These are phyloP conservation scores for Graphium sp. DNA, from an alignment of 2,329 filamentous ascomycete species.

Conservation along the genomic window DNA sequence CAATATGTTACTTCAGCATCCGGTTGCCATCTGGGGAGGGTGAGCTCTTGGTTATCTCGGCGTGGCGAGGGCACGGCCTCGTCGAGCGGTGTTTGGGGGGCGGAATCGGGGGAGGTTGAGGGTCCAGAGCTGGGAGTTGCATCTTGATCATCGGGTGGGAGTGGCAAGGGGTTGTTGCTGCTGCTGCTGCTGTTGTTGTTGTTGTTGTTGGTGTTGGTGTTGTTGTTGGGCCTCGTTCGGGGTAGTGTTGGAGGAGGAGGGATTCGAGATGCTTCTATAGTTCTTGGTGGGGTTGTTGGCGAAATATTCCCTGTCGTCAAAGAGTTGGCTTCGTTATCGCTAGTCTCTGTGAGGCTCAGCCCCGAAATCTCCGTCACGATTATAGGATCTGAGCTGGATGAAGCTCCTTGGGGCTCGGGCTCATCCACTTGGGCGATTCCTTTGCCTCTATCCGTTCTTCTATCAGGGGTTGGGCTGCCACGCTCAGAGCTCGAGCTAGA, in stretches of 20 bases:
- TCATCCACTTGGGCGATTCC: no score
- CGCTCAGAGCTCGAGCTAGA: no score
- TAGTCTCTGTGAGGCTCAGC: no score
- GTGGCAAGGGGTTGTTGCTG: slow-evolving; percentile 1
- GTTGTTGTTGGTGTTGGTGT: background rate
- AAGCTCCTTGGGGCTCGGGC: no score
- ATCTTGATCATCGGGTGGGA: slow-evolving; percentile 1
- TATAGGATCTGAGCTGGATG: no score
- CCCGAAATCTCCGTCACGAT: no score
- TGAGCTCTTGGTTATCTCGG: slow-evolving; percentile 32
- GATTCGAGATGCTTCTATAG: background rate
- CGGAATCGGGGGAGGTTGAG: slow-evolving; percentile 1
- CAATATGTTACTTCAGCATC: slow-evolving; percentile 70
- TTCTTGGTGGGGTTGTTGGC: background rate
- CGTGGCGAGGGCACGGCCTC: slow-evolving; percentile 1
- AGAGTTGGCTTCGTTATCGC: no score
- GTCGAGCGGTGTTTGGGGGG: background rate
- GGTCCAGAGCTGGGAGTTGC: slow-evolving; percentile 1
- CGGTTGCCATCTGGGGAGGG: slow-evolving; percentile 71
- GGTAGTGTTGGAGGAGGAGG: no score
- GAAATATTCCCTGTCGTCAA: no score
- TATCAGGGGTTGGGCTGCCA: no score
- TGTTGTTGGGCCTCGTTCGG: no score
- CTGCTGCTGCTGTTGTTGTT: background rate
- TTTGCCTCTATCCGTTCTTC: no score